Conservation (phyloP, 2,329 filamentous ascomycete genomes). For the Curvularia spicifera region DNA sequence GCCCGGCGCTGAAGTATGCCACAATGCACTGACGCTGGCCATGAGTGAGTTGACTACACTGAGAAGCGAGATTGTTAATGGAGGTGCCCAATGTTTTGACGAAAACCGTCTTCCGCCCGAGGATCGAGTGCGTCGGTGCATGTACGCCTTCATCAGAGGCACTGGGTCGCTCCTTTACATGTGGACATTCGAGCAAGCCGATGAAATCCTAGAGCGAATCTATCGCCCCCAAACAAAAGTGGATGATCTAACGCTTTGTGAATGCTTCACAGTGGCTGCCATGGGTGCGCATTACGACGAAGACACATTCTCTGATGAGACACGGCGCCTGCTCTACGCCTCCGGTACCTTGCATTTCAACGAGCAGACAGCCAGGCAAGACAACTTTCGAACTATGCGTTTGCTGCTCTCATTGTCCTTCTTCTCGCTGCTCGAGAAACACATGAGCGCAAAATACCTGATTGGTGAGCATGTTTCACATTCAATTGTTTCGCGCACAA, state of each 20-base stretch:
- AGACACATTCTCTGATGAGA: conserved; percentile 43
- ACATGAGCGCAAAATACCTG: conserved; percentile 48
- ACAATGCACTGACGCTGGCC: conserved; percentile 45
- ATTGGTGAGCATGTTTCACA: conserved; percentile 35
- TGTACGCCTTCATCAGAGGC: conserved; percentile 44
- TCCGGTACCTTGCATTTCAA: conserved; percentile 46
- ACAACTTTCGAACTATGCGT: conserved; percentile 47
- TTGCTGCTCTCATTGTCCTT: conserved; percentile 46
- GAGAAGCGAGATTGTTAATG: conserved; percentile 39
- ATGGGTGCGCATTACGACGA: conserved; percentile 49
- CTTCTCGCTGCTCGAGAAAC: conserved; percentile 48
- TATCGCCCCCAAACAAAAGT: conserved; percentile 37
- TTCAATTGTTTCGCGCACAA: background rate
- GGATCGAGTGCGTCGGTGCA: conserved; percentile 36
- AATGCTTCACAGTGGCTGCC: conserved; percentile 47
- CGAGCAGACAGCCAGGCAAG: conserved; percentile 36
- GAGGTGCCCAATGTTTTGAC: conserved; percentile 35
- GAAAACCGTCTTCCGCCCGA: conserved; percentile 39
- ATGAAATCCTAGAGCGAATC: conserved; percentile 45
- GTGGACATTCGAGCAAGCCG: conserved; percentile 41
- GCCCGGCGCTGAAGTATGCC: conserved; percentile 40
- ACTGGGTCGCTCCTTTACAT: conserved; percentile 48
- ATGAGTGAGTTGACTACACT: conserved; percentile 45
- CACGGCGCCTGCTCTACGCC: conserved; percentile 41
- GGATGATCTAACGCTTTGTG: conserved; percentile 44